Base-by-base conservation (phyloP, 352 stramenopile species). In the Phytophthora idaei region DNA sequence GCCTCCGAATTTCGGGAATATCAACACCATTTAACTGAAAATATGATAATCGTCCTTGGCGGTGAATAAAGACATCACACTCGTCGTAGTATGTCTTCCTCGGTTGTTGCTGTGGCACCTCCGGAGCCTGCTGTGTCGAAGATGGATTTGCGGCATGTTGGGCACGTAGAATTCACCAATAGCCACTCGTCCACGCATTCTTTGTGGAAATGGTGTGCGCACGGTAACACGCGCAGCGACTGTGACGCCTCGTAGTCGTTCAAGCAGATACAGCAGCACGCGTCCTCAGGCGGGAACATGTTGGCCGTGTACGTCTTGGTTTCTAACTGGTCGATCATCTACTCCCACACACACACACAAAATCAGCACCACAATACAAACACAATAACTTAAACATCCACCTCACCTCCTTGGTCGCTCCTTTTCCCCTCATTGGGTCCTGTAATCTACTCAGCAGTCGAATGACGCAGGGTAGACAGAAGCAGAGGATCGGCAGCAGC, bases 171-270 rank as follows among this genome's bases (percentile, higher is more conserved):
- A 62, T 97, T 95, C 54, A 96, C 89, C 29, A 92, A 42, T 12
- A 97, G 78, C 89, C 89, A 97, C 69, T 94, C 87, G 73, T 97
- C 89, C 32, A 96, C 85, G 55, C 89, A 97, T n/a, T 95, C 87
- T 66, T 92, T 90, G 69, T 96, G 89, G 74, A 99, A 99, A 65
- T 97, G 89, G 74, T 99, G 97, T n/a, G 87, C 65, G 69, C 97
- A 99, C 10, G 95, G 95, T 57, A 99, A 74, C 34, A 98, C 82
- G 41, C 96, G 87, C 31, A 99, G 78, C 11, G 92, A 74, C 74
- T 99, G 96, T 21, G 89, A 77, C 0, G 61, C 11, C 42, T 92
- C 85, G 69, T 97, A 98, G 44, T 97, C 80, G 62, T 93, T 95
- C 21, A 97, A 64, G 53, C 92, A 98, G 65, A 98, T 97, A 68